Percentiles rank a stretch among this genome's conserved stretches.
Conservation (phyloP, 208 protist species). For the Leptomonas pyrrhocoris region DNA sequence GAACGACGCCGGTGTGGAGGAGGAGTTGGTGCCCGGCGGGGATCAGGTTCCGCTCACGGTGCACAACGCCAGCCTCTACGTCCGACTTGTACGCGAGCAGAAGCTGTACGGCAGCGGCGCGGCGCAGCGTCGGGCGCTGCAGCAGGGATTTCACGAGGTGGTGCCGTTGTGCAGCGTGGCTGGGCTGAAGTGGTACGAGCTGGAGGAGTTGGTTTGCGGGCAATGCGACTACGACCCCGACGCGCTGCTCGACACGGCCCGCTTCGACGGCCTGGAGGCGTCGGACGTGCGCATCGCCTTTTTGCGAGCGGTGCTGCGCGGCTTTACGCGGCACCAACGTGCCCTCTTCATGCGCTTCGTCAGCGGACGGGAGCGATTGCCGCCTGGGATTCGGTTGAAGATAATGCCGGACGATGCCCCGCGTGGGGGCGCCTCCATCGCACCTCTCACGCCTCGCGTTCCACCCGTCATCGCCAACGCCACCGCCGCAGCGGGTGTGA, state of each 20-base stretch:
- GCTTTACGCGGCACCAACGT: constrained; percentile 83
- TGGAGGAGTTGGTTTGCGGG: constrained; percentile 92
- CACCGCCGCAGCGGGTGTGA: background rate
- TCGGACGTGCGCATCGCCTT: constrained; percentile 67
- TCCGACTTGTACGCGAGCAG: constrained; percentile 51
- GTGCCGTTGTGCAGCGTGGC: constrained; percentile 73
- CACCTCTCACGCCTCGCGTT: constrained; percentile 13
- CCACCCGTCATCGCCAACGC: background rate
- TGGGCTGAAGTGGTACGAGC: constrained; percentile 88
- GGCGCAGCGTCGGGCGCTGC: constrained; percentile 68
- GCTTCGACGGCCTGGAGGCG: constrained; percentile 73
- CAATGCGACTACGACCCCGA: constrained; percentile 90
- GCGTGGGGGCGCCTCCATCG: constrained; percentile 4
- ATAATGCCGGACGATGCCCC: constrained; percentile 71
- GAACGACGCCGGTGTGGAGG: constrained; percentile 50
- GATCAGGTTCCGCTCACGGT: constrained; percentile 47
- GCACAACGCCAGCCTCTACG: constrained; percentile 71
- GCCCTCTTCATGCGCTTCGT: constrained; percentile 93
- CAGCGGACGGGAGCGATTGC: constrained; percentile 86
- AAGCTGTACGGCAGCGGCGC: constrained; percentile 55
- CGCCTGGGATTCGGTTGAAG: constrained; percentile 75
- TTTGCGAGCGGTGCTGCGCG: constrained; percentile 77
- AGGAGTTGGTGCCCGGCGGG: constrained; percentile 73
- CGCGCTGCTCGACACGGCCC: constrained; percentile 76
- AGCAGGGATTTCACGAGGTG: constrained; percentile 86